phyloP scores from a whole-genome alignment of 179 eudicot species.

The Spergularia azorica region DNA sequence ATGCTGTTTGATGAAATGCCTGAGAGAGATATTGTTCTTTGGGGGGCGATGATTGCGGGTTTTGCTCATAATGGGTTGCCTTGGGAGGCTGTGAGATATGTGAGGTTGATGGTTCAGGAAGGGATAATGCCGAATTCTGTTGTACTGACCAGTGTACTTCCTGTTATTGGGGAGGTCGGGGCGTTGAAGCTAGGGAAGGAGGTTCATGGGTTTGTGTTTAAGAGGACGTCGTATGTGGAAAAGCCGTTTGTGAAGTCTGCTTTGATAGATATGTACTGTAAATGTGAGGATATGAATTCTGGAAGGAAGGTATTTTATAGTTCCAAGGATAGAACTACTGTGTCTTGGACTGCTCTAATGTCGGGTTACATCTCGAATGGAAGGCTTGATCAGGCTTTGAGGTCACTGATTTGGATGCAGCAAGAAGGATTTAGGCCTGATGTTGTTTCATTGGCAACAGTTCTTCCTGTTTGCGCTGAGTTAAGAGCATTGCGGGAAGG shows the following conservation, averaged over 20 bases:
- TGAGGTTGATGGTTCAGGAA: slow-evolving; percentile 64
- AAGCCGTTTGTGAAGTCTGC: slow-evolving; percentile 68
- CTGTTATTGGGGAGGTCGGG: slow-evolving; percentile 64
- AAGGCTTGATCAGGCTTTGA: slow-evolving; percentile 75
- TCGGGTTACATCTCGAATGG: slow-evolving; percentile 78
- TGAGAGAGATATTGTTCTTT: slow-evolving; percentile 71
- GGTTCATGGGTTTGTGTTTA: slow-evolving; percentile 72
- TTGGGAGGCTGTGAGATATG: slow-evolving; percentile 51
- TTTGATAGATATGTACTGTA: slow-evolving; percentile 92
- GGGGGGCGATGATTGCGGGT: slow-evolving; percentile 93
- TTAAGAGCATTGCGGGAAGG: slow-evolving; percentile 68
- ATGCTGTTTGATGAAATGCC: slow-evolving; percentile 63
- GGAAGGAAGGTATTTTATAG: slow-evolving; percentile 70
- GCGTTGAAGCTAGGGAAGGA: slow-evolving; percentile 62
- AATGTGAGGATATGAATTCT: slow-evolving; percentile 71
- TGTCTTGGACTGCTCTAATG: slow-evolving; percentile 87
- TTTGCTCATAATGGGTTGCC: slow-evolving; percentile 68
- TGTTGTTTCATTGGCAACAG: slow-evolving; percentile 73
- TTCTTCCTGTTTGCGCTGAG: slow-evolving; percentile 71
- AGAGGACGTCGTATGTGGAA: slow-evolving; percentile 55
- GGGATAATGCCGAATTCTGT: slow-evolving; percentile 67
- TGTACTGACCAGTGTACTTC: slow-evolving; percentile 64
- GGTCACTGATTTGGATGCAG: slow-evolving; percentile 87
- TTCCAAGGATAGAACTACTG: slow-evolving; percentile 58
- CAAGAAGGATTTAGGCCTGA: slow-evolving; percentile 92